Evolutionary conservation across 495 filamentous ascomycete genomes (phyloP), one percentile per base, ranked within the genome.

Genomic region (Tuber aestivum): DNA sequence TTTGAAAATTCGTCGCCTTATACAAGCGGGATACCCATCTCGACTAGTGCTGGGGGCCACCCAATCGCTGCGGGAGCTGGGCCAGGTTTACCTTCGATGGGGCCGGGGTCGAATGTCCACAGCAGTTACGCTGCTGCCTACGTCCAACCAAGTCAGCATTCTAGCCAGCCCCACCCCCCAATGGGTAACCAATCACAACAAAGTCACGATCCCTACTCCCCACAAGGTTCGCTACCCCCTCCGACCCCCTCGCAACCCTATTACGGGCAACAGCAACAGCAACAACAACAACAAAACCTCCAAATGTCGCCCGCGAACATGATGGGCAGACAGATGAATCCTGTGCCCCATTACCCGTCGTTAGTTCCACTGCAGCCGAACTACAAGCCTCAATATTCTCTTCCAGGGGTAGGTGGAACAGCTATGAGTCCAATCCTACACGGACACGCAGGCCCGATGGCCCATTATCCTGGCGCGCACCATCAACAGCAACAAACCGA

Each of bases 401-500:
- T 82, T 1, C 81, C 81, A 35, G 80, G 80, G 2, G 79, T 83
- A 76, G 76, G 81, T n/a, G 71, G 72, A 10, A 74, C 74, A 32
- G 74, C 77, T n/a, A 77, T 83, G 74, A 72, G 74, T 20, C 75
- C 78, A 35, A 81, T 81, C 74, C 65, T 81, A 27, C 74, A 75
- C 61, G 80, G 80, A 27, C 81, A 82, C 50, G 72, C 77, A 7
- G 72, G 70, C 56, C 76, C 79, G 73, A 76, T 82, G 76, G 73
- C 74, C 9, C 80, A 82, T 32, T 76, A 84, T 48, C 82, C 87
- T 2, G 84, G 84, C 1, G 87, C 85, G 23, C 84, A 83, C 71
- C 79, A 79, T 61, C 84, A 45, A 21, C 42, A 81, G 48, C 85
- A 86, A 37, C 86, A 88, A 9, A 91, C 90, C 74, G 95, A 99